Evolutionary conservation across 495 filamentous ascomycete species (phyloP).

Genomic region (Penicillium robsamsonii): DNA sequence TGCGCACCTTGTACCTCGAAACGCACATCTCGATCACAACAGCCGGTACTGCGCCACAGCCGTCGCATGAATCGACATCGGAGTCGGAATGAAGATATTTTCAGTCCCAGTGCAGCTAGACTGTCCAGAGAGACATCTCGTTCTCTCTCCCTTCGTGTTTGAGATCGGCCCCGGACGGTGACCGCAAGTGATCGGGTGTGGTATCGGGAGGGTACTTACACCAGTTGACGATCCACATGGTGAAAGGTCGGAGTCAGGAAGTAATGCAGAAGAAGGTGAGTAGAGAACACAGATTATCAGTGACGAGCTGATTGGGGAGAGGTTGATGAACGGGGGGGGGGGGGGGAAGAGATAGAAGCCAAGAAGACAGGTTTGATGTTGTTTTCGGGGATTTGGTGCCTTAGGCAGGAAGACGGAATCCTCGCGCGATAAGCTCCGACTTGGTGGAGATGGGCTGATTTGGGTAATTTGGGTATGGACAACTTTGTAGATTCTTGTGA

Average conservation of each 20-base stretch:
- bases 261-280: slow-evolving; percentile 9
- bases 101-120: no score
- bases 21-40: slow-evolving; percentile 16
- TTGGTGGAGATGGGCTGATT: slow-evolving; percentile 10
- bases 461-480: slow-evolving; percentile 1
- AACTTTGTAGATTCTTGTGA: neutral
- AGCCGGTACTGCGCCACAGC: slow-evolving; percentile 17
- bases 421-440: slow-evolving; percentile 1
- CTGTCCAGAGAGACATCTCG: neutral
- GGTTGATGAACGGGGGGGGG: slow-evolving; percentile 20
- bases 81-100: neutral
- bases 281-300: slow-evolving; percentile 12
- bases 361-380: slow-evolving; percentile 41
- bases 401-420: slow-evolving; percentile 24
- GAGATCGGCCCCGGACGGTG: neutral
- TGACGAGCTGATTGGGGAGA: slow-evolving; percentile 8
- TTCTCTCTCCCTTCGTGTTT: neutral
- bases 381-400: slow-evolving; percentile 30
- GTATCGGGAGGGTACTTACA: slow-evolving; percentile 58
- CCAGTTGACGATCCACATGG: slow-evolving; percentile 97
- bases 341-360: slow-evolving; percentile 20
- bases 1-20: slow-evolving; percentile 1
- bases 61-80: neutral
- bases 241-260: slow-evolving; percentile 28
- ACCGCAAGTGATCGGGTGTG: slow-evolving; percentile 12